Base-by-base conservation (phyloP, 352 stramenopile genomes). In the Pythium guiyangense region DNA sequence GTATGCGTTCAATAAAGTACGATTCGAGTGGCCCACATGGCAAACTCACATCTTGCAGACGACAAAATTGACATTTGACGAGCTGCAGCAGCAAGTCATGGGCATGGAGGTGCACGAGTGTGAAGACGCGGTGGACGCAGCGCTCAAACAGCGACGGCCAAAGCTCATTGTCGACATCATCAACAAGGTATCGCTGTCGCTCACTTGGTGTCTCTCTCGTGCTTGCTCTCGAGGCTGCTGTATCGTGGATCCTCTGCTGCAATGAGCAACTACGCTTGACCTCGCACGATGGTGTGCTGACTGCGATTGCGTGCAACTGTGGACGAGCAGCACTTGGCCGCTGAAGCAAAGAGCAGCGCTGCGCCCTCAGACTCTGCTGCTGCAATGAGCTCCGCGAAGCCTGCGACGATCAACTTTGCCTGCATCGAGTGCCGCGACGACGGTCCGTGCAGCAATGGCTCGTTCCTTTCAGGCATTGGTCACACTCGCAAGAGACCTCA, bases 391-490 rank as follows among this genome's bases (percentile, higher is more conserved):
- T 46, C 40, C 9, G 29, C 47, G 25, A 67, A 48, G 31, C 34
- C 61, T 60, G 55, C 40, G 49, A 50, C 49, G 70, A 63, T 92
- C 31, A 77, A 88, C 59, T 92, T 92, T 51, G 77, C 90, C 47
- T 92, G 83, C 59, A 69, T 92, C 25, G 78, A 90, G 48, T 92
- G 82, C 66, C 70, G 77, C 25, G 64, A 81, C n/a, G 78, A 89
- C 46, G 82, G 40, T n/a, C n/a, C n/a, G n/a, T n/a, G n/a, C n/a
- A n/a, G n/a, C n/a, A n/a, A n/a, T n/a, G n/a, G n/a, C n/a, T n/a
- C n/a, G n/a, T n/a, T n/a, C n/a, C n/a, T n/a, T n/a, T n/a, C n/a
- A n/a, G n/a, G n/a, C n/a, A n/a, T n/a, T n/a, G n/a, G n/a, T 34
- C 29, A 34, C 29, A 34, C 29, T 34, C 29, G 29, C 29, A 34